phyloP scores from a whole-genome alignment of 257 asterid species.

The Solanum dulcamara region DNA sequence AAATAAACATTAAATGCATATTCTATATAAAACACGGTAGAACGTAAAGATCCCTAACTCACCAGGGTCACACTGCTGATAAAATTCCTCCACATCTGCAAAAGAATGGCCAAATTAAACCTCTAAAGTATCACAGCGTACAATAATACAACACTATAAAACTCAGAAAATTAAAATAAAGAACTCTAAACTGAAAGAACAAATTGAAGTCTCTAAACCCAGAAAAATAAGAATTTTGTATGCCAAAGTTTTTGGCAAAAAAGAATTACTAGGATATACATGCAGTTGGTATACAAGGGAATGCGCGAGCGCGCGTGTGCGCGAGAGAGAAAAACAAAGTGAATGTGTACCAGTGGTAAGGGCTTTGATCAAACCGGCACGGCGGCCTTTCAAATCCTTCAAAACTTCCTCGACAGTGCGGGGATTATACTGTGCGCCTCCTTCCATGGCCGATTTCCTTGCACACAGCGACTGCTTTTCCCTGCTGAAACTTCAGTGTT shows the following conservation, averaged over 20 bases:
- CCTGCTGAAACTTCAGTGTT: neutral
- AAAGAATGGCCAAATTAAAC: neutral
- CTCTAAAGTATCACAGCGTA: neutral
- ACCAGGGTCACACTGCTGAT: conserved; percentile 10
- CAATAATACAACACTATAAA: neutral
- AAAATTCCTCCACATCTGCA: conserved; percentile 7
- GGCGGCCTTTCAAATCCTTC: conserved; percentile 13
- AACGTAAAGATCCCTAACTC: neutral
- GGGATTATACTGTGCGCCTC: conserved; percentile 14
- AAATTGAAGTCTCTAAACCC: neutral
- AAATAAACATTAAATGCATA: neutral
- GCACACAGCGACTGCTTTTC: neutral
- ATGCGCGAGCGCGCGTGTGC: neutral
- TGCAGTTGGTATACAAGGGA: neutral
- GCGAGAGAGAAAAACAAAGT: neutral
- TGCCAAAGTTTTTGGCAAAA: neutral
- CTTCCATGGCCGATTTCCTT: conserved; percentile 4
- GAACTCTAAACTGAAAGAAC: neutral
- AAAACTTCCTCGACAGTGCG: conserved; percentile 19
- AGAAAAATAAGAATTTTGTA: neutral
- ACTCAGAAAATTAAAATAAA: neutral
- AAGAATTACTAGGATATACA: neutral
- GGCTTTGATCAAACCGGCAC: conserved; percentile 17
- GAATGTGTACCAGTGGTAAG: conserved; percentile 12
- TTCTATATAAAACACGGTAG: neutral